Evolutionary conservation across 1,139 yeast genomes (phyloP), one percentile per base, ranked within the genome.

Genomic region (Yamadazyma sp.): DNA sequence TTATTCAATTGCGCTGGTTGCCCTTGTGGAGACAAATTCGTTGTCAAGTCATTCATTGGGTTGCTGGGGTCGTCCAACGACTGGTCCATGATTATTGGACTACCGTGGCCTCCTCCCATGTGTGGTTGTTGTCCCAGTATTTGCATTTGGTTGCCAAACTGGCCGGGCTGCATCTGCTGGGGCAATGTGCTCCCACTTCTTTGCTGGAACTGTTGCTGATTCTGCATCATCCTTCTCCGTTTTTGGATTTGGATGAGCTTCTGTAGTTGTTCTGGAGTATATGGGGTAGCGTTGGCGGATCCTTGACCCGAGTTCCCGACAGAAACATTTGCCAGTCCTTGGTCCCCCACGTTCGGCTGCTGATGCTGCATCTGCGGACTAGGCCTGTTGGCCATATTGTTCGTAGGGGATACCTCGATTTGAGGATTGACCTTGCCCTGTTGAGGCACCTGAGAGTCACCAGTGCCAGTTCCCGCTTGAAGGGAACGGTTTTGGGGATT

Each of bases 221-320:
- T 75, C 50, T 73, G 80, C 59, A 71, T 61, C 49, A 75, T 46
- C 42, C 77, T 64, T 42, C 80, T 62, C 45, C 77, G 81, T 42
- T 75, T 72, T 48, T 76, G 81, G 30, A 73, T 54, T 41, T 75
- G 81, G 33, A 77, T 55, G 27, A 77, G 56, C 41, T 74, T 78
- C 49, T 77, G 83, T 12, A 77, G 62, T 47, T 77, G 83, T 45
- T 77, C 82, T 12, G 72, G 70, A 0, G 81, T 73, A 39, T 75
- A 73, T 5, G 78, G 78, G 1, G 78, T 71, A 2, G 79, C 81
- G 47, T 73, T 72, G 1, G 42, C 17, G 15, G 44, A 26, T 3
- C 38, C 33, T 1, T 42, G 45, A 12, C 8, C 31, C 29, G 23
- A 23, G 36, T 2, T 24, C 31, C 14, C n/a, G n/a, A n/a, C n/a